phyloP scores from a whole-genome alignment of 2,329 filamentous ascomycete species.

The Penicillium sp. region DNA sequence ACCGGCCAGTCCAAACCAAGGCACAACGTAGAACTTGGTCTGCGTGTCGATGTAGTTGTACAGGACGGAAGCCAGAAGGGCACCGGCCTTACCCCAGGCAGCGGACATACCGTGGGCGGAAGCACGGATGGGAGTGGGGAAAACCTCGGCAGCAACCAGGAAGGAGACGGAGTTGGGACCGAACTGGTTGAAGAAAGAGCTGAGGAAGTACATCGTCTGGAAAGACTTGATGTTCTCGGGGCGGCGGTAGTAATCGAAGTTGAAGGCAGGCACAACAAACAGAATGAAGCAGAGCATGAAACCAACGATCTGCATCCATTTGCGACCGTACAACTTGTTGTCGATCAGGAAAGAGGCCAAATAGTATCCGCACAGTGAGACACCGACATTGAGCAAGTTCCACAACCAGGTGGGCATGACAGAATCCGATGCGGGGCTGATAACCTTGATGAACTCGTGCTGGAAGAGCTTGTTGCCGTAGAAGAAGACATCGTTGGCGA shows the following conservation, averaged over 20 bases:
- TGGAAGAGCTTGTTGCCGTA: constrained; percentile 99
- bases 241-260: constrained; percentile 78
- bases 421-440: constrained; percentile 66
- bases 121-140: constrained; percentile 87
- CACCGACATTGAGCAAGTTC: constrained; percentile 87
- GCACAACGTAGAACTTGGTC: constrained; percentile 86
- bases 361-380: constrained; percentile 87
- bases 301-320: constrained; percentile 92
- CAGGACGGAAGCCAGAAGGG: constrained; percentile 78
- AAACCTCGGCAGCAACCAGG: constrained; percentile 94
- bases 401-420: constrained; percentile 88
- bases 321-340: constrained; percentile 94
- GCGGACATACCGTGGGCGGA: constrained; percentile 95
- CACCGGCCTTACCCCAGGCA: constrained; percentile 83
- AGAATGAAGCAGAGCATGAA: constrained; percentile 92
- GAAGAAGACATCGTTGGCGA: constrained; percentile 97
- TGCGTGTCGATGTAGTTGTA: constrained; percentile 92
- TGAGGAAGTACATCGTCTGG: constrained; percentile 98
- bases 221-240: constrained; percentile 75
- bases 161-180: constrained; percentile 96
- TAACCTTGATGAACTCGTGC: constrained; percentile 79
- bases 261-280: constrained; percentile 87
- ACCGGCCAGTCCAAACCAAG: constrained; percentile 90
- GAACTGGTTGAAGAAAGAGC: constrained; percentile 98
- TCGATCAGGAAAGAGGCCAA: constrained; percentile 84